These are phyloP conservation scores for Chytriomyces sp. DNA, from an alignment of 192 early-diverging fungal genomes.

Conservation along the genomic window DNA sequence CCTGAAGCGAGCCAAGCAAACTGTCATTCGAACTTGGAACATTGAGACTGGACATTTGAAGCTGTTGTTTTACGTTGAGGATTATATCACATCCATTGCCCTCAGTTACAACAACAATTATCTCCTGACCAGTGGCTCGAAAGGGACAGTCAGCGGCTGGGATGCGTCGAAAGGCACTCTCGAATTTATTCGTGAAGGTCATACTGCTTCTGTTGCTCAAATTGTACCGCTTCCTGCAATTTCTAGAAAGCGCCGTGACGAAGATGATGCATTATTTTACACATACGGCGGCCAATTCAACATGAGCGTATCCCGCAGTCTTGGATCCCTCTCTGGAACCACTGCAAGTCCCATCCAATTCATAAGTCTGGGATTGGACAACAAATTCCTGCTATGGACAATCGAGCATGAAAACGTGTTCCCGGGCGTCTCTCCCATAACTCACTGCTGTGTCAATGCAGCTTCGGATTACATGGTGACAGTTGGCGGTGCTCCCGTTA, in stretches of 20 bases:
- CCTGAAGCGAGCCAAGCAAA: slow-evolving; percentile 23
- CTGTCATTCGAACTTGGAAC: slow-evolving; percentile 35
- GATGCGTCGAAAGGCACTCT: slow-evolving; percentile 7
- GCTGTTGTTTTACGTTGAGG: slow-evolving; percentile 23
- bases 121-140: slow-evolving; percentile 17
- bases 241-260: slow-evolving; percentile 16
- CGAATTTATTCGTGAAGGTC: slow-evolving; percentile 30
- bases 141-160: slow-evolving; percentile 18
- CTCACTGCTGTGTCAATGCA: slow-evolving; percentile 3
- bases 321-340: slow-evolving; percentile 19
- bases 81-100: slow-evolving; percentile 28
- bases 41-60: slow-evolving; percentile 34
- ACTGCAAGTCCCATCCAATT: slow-evolving; percentile 18
- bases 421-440: slow-evolving; percentile 23
- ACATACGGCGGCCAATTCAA: slow-evolving; percentile 21
- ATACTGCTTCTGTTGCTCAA: slow-evolving; percentile 6
- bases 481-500: slow-evolving; percentile 29
- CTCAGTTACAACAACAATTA: slow-evolving; percentile 9
- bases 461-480: slow-evolving; percentile 21
- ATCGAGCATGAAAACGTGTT: slow-evolving; percentile 1
- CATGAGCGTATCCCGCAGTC: slow-evolving; percentile 13
- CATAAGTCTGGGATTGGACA: slow-evolving; percentile 16
- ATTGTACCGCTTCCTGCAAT: slow-evolving; percentile 19
- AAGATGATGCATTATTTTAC: slow-evolving; percentile 21
- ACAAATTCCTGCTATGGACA: slow-evolving; percentile 31